Evolutionary conservation across 148 eudicot species (phyloP).

Genomic region (Rhododendron henanense): DNA sequence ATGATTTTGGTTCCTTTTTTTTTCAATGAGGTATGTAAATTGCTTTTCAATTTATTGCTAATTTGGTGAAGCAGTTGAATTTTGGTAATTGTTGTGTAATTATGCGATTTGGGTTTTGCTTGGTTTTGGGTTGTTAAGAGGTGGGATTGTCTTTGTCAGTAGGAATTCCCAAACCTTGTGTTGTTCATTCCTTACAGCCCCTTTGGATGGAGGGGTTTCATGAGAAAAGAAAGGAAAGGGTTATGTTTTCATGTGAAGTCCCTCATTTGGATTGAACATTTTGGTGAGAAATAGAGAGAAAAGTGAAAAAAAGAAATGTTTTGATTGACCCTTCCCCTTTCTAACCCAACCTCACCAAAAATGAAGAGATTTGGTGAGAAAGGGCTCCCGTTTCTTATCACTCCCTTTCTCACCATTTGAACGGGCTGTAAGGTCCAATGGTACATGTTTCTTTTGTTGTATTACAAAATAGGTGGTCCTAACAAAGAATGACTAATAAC

Average conservation of each 20-base stretch:
- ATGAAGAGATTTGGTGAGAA: no score
- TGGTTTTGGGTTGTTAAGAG: not conserved
- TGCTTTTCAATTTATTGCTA: not conserved
- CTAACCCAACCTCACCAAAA: no score
- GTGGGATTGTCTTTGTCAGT: not conserved
- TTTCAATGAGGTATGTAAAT: conserved; percentile 32
- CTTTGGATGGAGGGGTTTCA: no score
- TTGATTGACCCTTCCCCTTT: no score
- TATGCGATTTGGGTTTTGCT: not conserved
- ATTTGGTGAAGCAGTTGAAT: conserved; percentile 6
- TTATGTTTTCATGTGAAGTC: no score
- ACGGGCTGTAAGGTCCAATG: not conserved
- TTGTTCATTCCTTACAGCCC: not conserved
- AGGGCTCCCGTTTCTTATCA: no score
- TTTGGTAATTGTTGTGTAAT: not conserved
- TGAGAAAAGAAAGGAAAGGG: no score
- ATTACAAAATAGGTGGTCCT: not conserved
- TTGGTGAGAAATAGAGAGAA: no score
- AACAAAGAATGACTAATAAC: not conserved
- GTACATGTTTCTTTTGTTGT: not conserved
- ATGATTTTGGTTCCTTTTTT: not conserved
- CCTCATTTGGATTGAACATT: no score
- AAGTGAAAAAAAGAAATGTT: no score
- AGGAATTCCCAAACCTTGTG: not conserved
- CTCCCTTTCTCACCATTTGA: no score